Base-by-base conservation (phyloP, 129 eudicot genomes). In the Arctium minus region DNA sequence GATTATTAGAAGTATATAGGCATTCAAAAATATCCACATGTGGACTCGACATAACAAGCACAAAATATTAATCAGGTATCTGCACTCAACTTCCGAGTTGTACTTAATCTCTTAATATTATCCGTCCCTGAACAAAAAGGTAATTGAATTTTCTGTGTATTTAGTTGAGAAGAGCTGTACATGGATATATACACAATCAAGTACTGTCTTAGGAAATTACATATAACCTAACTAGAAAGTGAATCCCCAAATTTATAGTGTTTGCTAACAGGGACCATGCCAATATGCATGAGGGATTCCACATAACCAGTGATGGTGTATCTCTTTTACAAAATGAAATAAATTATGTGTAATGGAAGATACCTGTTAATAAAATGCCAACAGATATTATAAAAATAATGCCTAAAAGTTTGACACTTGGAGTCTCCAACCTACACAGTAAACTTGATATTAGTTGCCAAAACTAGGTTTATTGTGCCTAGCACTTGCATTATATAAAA, bases 341-440 rank as follows among this genome's bases (percentile, higher is more conserved):
- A 67, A 36, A 44, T 64, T 75, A 62, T 77, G 74, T 70, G 65
- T 50, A 70, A 77, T 38, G 37, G 42, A 73, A 31, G 35, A 80
- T 85, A 95, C 99, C 99, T 85, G 99, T 96, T 79, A 93, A 91
- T 36, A 96, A 70, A 85, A 96, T 85, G 76, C 99, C 99, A 80
- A 85, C 75, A 70, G 99, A 96, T 77, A 96, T 96, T 84, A 96
- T 84, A 32, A 91, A 82, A 60, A 96, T 96, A 77, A 96, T 96
- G 80, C 95, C 97, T 15, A 91, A 76, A 73, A 96, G 97, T 85
- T 91, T 96, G 67, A 86, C 64, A 78, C 97, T 96, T 80, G 99
- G 99, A 72, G 95, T 88, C 88, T 96, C 99, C 97, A 96, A 90
- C 96, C 98, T 96, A 84, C 72, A 84, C 30, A 69, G 76, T 73